These are phyloP conservation scores for Heliosperma pusillum DNA, from an alignment of 148 eudicot species.

Conservation along the genomic window DNA sequence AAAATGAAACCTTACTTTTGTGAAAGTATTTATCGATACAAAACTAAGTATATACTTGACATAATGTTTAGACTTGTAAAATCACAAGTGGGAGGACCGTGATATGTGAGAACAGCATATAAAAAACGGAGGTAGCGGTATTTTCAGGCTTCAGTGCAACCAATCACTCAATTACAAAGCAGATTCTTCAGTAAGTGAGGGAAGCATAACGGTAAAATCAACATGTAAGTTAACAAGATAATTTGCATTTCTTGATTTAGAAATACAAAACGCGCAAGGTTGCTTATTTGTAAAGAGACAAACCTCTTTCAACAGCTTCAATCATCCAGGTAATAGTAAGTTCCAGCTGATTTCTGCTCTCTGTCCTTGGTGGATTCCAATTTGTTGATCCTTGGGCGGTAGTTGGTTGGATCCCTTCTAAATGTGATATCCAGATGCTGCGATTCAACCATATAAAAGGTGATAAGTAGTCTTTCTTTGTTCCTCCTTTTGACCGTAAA, in stretches of 20 bases:
- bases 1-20: no score
- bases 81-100: not conserved
- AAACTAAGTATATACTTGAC: no score
- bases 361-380: constrained; percentile 88
- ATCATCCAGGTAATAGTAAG: constrained; percentile 84
- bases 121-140: not conserved
- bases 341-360: constrained; percentile 91
- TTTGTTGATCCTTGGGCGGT: constrained; percentile 83
- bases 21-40: no score
- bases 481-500: not conserved
- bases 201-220: not conserved
- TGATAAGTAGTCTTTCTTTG: not conserved
- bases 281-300: not conserved
- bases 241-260: not conserved
- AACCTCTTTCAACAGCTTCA: constrained; percentile 35
- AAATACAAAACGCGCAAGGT: not conserved
- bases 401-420: constrained; percentile 91
- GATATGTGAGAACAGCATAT: not conserved
- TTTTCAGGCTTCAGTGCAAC: not conserved
- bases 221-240: not conserved
- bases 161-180: not conserved
- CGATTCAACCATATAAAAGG: constrained; percentile 11
- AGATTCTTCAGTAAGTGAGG: not conserved
- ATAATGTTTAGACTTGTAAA: no score
- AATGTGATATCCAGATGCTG: constrained; percentile 88